Evolutionary conservation across 83 land plant species (phyloP), one percentile per base, ranked within the genome.

Genomic region (Picea mariana): DNA sequence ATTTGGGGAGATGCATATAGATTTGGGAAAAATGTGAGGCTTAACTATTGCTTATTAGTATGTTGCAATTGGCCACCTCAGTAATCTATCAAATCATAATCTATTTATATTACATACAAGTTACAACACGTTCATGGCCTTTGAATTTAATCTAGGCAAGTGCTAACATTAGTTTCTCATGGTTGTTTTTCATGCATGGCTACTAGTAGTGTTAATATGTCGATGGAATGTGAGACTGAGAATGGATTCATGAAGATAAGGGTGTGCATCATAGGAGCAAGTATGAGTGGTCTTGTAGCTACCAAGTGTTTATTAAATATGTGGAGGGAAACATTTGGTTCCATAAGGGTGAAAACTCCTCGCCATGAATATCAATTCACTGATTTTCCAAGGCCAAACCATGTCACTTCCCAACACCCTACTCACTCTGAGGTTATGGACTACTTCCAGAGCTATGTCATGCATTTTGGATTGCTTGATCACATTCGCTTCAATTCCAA

Each of bases 281-380:
- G 93, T 2, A 81, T 91, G 3, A 91, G 93, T 49, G 93, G 93
- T 55, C 63, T 91, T 13, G 90, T 87, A 0, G 89, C 93, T 0
- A 84, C 87, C 4, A 91, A 27, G n/a, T n/a, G n/a, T n/a, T n/a
- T n/a, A n/a, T n/a, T n/a, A n/a, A n/a, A n/a, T n/a, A n/a, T 84
- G 64, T 38, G 83, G n/a, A 90, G 90, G 16, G 24, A 85, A 23
- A 87, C 88, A 38, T 91, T 88, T 27, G 93, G 87, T 80, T 88
- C 90, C 8, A 91, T 90, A 13, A 81, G 83, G 63, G 87, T 91
- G 24, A 90, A 91, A 69, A 88, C 87, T 13, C 86, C 83, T 31
- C 84, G 90, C 42, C n/a, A 61, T 40, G 90, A 91, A 75, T 91
- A 88, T 65, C 88, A 88, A 83, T 91, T 91, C 84, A 83, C 93